Percentiles rank a stretch among this genome's conserved stretches.
Conservation (phyloP, 2,329 filamentous ascomycete species). For the Fusarium clavum region DNA sequence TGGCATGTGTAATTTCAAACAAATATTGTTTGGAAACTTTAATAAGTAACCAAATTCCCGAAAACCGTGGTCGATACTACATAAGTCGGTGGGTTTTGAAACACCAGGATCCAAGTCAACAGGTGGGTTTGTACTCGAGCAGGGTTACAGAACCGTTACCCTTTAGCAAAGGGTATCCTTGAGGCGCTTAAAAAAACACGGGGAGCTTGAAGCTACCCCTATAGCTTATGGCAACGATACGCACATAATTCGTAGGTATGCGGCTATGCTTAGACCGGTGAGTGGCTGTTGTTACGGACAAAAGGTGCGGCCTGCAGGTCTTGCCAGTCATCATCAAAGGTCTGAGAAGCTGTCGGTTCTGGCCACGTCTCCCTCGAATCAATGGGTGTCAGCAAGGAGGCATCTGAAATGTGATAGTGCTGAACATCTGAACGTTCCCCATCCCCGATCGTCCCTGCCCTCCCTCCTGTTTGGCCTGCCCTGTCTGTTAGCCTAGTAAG, state of each 20-base stretch:
- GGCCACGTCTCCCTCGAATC: conserved; percentile 6
- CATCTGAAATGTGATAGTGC: conserved; percentile 35
- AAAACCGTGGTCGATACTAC: not conserved
- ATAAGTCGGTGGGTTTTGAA: conserved; percentile 17
- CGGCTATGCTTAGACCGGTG: conserved; percentile 7
- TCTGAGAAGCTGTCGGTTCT: conserved; percentile 2
- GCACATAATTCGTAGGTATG: not conserved
- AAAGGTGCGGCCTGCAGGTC: not conserved
- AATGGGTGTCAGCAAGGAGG: conserved; percentile 30
- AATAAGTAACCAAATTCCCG: not conserved
- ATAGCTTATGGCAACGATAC: not conserved
- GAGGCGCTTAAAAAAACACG: conserved; percentile 41
- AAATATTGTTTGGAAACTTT: conserved; percentile 2
- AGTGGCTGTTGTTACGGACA: conserved; percentile 5
- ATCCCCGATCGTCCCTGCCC: conserved; percentile 30
- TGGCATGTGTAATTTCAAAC: conserved; percentile 9
- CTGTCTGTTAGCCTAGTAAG: conserved; percentile 16
- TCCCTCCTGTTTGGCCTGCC: conserved; percentile 21
- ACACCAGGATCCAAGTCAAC: conserved; percentile 13
- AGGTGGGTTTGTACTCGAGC: conserved; percentile 34
- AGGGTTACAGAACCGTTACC: conserved; percentile 32
- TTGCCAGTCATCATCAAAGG: not conserved
- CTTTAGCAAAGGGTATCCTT: conserved; percentile 23
- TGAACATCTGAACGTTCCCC: conserved; percentile 8
- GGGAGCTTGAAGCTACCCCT: conserved; percentile 21